These are phyloP conservation scores for Daedaleopsis nitida DNA, from an alignment of 768 basidiomycete species.

Conservation along the genomic window DNA sequence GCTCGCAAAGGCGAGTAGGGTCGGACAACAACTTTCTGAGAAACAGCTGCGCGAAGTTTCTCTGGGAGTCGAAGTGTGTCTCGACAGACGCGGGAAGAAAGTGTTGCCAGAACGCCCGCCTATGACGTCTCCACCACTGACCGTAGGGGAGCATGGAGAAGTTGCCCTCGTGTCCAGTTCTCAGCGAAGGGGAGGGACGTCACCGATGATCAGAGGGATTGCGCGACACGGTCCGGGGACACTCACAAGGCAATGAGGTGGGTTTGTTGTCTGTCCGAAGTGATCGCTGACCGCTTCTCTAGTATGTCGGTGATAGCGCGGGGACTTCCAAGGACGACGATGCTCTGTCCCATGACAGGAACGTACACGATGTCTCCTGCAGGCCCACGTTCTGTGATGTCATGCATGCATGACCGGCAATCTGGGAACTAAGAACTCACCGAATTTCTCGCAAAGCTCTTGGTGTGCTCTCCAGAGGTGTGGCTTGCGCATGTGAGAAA, in stretches of 20 bases:
- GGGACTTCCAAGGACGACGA: conserved; percentile 8
- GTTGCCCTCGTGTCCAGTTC: conserved; percentile 8
- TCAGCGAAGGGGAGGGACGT: background rate
- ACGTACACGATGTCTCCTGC: conserved; percentile 15
- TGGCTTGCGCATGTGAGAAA: background rate
- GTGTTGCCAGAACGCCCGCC: conserved; percentile 15
- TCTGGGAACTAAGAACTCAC: background rate
- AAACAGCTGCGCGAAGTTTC: conserved; percentile 1
- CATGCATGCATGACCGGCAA: background rate
- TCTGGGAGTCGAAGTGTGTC: conserved; percentile 5
- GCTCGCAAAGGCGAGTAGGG: background rate
- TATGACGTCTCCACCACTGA: conserved; percentile 10
- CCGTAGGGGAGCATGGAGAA: conserved; percentile 11
- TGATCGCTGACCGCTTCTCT: conserved; percentile 20
- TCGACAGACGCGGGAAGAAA: conserved; percentile 1
- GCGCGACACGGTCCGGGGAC: conserved; percentile 14
- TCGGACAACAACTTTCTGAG: conserved; percentile 7
- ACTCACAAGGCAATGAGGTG: background rate
- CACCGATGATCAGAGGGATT: background rate
- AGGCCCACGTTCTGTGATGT: background rate
- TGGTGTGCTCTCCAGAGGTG: background rate
- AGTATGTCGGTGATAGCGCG: conserved; percentile 11
- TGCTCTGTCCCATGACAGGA: conserved; percentile 10
- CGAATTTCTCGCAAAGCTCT: background rate
- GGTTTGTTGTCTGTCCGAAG: conserved; percentile 13